These are phyloP conservation scores for maize (Zea mays) DNA, from an alignment of 176 grass and related monocot genomes.

Conservation along the genomic window Zm-B73-REFERENCE-NAM-5.0 NC_050103.1:166805001-166805500, in stretches of 20 bases:
- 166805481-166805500: slow-evolving; percentile 77
- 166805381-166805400: too few relatives aligned
- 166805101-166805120: slow-evolving; percentile 77
- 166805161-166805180: slow-evolving; percentile 86
- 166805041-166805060: slow-evolving; percentile 79
- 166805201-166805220: slow-evolving; percentile 75
- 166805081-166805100: slow-evolving; percentile 52
- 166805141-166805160: slow-evolving; percentile 84
- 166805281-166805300: too few relatives aligned
- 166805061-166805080: slow-evolving; percentile 51
- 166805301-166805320: too few relatives aligned
- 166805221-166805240: slow-evolving; percentile 80
- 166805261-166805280: too few relatives aligned
- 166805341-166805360: too few relatives aligned
- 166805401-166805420: slow-evolving; percentile 87
- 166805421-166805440: slow-evolving; percentile 80
- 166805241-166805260: too few relatives aligned
- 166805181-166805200: slow-evolving; percentile 69
- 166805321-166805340: too few relatives aligned
- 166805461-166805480: slow-evolving; percentile 65
- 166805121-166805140: slow-evolving; percentile 84
- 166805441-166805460: slow-evolving; percentile 72
- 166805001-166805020: slow-evolving; percentile 77
- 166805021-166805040: slow-evolving; percentile 88
- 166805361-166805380: too few relatives aligned